Conservation (phyloP, 306 rosid genomes). For the Bauhinia variegata region DNA sequence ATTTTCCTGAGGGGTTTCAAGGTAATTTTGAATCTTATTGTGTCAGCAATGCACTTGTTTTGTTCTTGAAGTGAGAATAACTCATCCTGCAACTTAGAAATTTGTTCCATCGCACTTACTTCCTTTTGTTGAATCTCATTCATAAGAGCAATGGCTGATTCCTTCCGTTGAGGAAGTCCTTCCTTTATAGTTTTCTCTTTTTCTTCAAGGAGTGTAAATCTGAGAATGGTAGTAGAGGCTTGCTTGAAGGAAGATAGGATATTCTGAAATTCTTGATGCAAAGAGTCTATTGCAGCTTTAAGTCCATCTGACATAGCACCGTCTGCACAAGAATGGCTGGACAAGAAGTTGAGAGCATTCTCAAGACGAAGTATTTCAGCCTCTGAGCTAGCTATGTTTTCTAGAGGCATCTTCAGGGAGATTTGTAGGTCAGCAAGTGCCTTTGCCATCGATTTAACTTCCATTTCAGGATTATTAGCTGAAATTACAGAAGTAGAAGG, state of each 20-base stretch:
- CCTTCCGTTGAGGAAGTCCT: not conserved
- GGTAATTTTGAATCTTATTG: too few relatives aligned
- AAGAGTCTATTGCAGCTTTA: conserved; percentile 15
- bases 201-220: not conserved
- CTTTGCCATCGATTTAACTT: too few relatives aligned
- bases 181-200: not conserved
- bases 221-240: conserved; percentile 8
- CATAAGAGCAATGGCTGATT: conserved; percentile 1
- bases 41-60: conserved; percentile 25
- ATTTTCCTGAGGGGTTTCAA: too few relatives aligned
- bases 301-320: conserved; percentile 22
- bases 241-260: conserved; percentile 36
- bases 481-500: too few relatives aligned
- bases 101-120: not conserved
- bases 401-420: not conserved
- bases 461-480: too few relatives aligned
- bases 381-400: not conserved
- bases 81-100: conserved; percentile 17
- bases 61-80: conserved; percentile 26
- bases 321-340: conserved; percentile 26
- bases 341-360: conserved; percentile 40
- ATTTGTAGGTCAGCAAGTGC: not conserved
- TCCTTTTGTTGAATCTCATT: conserved; percentile 30
- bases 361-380: not conserved
- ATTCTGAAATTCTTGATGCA: conserved; percentile 22